Evolutionary conservation across 139 green algal genomes (phyloP).

Genomic region (Tetraselmis striata): DNA sequence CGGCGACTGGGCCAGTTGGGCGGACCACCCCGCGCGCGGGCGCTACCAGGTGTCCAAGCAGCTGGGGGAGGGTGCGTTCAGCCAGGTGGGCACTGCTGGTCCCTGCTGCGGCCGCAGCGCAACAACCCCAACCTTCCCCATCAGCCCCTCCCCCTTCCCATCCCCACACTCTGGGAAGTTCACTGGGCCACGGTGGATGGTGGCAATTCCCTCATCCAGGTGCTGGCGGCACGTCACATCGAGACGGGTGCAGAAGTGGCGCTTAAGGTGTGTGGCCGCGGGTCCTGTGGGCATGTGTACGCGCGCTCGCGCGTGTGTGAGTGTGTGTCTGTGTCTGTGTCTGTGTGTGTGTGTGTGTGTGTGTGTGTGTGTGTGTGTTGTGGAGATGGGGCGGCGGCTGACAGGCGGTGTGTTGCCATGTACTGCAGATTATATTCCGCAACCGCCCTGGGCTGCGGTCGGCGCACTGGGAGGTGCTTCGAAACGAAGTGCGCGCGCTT

Average conservation of each 20-base stretch:
- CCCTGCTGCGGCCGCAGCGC: constrained; percentile 40
- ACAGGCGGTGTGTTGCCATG: too few species aligned
- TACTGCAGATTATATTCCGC: neutral
- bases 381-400: too few species aligned
- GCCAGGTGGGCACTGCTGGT: constrained; percentile 12
- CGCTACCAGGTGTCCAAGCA: constrained; percentile 43
- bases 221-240: neutral
- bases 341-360: too few species aligned
- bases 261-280: neutral
- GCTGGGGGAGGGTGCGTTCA: constrained; percentile 37
- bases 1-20: constrained; percentile 21
- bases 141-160: too few species aligned
- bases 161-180: too few species aligned
- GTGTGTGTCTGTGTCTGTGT: too few species aligned
- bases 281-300: too few species aligned
- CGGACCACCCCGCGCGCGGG: constrained; percentile 33
- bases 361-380: too few species aligned
- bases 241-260: neutral
- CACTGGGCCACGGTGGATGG: too few species aligned
- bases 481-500: neutral
- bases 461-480: neutral
- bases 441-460: neutral
- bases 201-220: too few species aligned
- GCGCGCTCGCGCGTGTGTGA: too few species aligned
- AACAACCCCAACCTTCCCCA: constrained; percentile 8